Percentiles rank a stretch among this genome's conserved stretches.
phyloP scores from a whole-genome alignment of 2,329 filamentous ascomycete genomes.

The Curvularia verruculosa region DNA sequence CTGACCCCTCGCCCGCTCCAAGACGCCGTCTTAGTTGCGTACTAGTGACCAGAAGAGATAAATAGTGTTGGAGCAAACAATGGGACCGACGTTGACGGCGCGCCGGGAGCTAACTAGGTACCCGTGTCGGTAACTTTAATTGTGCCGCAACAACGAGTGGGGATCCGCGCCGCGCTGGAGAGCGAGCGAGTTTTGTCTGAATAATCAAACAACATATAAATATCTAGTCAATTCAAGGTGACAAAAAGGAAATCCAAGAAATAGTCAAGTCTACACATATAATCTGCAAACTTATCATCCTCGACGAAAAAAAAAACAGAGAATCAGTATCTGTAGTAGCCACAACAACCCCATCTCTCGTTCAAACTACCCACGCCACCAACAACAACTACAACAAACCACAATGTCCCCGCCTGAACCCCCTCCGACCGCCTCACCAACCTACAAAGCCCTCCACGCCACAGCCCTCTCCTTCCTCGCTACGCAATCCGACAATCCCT shows the following conservation, averaged over 20 bases:
- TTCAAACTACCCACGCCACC: not conserved
- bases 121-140: not conserved
- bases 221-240: not conserved
- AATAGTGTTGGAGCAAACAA: not conserved
- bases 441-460: slow-evolving; percentile 21
- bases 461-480: slow-evolving; percentile 27
- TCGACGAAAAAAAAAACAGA: not conserved
- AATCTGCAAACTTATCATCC: not conserved
- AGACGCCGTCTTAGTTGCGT: no score
- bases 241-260: not conserved
- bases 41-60: not conserved
- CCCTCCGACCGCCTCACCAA: slow-evolving; percentile 3
- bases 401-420: not conserved
- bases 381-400: not conserved
- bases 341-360: not conserved
- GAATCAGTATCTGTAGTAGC: no score
- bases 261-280: not conserved
- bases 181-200: not conserved
- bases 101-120: not conserved
- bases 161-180: not conserved
- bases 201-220: not conserved
- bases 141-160: not conserved
- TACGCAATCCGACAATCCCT: slow-evolving; percentile 14
- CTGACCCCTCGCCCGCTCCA: not conserved
- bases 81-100: not conserved